Percentiles rank a stretch among this genome's conserved stretches.
These are phyloP conservation scores for Mucor saturninus DNA, from an alignment of 371 early-diverging fungal genomes.

Conservation along the genomic window DNA sequence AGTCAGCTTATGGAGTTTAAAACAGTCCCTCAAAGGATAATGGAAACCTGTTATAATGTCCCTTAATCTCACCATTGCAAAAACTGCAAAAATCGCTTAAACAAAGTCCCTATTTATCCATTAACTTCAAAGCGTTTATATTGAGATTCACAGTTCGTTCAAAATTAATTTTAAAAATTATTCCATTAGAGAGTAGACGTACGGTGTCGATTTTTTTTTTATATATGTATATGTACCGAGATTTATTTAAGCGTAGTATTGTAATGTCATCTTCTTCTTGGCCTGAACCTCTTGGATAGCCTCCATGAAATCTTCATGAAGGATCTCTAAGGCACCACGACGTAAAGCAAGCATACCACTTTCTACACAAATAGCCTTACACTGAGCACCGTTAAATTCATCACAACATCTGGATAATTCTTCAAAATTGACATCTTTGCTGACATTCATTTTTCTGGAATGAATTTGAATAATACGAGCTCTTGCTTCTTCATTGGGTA, in stretches of 20 bases:
- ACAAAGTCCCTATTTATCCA: too few relatives aligned
- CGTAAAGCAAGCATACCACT: conserved; percentile 97
- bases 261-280: conserved; percentile 99
- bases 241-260: conserved; percentile 85
- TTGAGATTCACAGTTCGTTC: too few relatives aligned
- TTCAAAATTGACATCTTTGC: conserved; percentile 97
- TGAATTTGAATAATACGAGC: conserved; percentile 99
- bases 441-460: conserved; percentile 98
- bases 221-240: neutral
- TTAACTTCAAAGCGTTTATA: too few relatives aligned
- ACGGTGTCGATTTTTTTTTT: neutral
- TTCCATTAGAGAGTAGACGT: too few relatives aligned
- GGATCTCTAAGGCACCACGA: conserved; percentile 87
- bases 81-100: too few relatives aligned
- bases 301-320: conserved; percentile 99
- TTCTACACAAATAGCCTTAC: conserved; percentile 98
- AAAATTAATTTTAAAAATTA: too few relatives aligned
- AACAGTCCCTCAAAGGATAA: too few relatives aligned
- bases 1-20: too few relatives aligned
- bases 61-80: too few relatives aligned
- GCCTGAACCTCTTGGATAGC: conserved; percentile 99
- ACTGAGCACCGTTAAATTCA: conserved; percentile 99
- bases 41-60: too few relatives aligned
- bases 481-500: conserved; percentile 98
- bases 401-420: conserved; percentile 98